Evolutionary conservation across 1,139 yeast species (phyloP), one percentile per base, ranked within the genome.

Genomic region (Candida dubliniensis): DNA sequence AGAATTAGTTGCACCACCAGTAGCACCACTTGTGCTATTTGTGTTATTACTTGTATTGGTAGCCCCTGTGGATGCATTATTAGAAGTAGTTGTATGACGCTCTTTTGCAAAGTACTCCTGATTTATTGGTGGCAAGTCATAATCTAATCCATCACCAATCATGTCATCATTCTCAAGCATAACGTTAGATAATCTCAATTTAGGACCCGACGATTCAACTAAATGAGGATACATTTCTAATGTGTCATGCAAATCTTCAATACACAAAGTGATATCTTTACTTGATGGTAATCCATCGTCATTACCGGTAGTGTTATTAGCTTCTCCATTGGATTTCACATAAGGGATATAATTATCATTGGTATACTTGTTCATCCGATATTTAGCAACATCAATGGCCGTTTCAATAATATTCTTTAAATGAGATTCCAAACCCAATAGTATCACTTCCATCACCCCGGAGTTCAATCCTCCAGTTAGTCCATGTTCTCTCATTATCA

Each of bases 401-500:
- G 81, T 80, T 58, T 89, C 95, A 12, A 93, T 67, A 5, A 93
- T 71, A 50, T 80, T 80, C 55, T 86, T 86, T 48, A 93, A 65
- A 64, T 90, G 93, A 35, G 79, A 72, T 57, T 91, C 97, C 36
- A 93, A 67, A 0, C 96, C 97, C 10, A 87, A 67, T 25, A 84
- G 71, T 52, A 91, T 63, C n/a, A 93, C 71, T 48, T 90, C 96
- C 27, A 88, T 78, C 2, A 87, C 88, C 13, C 81, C 84, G 11
- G 82, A 74, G 43, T 82, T 85, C 14, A 91, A 71, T 8, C 85
- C 83, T 0, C 96, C 96, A 0, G 93, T 76, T n/a, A 93, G 68
- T 0, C 99, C 99, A 59, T 90, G 82, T 57, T 93, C 99, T 57
- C 97, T 75, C 57, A 95, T 87, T 4, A 86, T 83, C 63, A 96